phyloP scores from a whole-genome alignment of 225 moss, liverwort and hornwort species.

The Bryoerythrophyllum caledonicum region DNA sequence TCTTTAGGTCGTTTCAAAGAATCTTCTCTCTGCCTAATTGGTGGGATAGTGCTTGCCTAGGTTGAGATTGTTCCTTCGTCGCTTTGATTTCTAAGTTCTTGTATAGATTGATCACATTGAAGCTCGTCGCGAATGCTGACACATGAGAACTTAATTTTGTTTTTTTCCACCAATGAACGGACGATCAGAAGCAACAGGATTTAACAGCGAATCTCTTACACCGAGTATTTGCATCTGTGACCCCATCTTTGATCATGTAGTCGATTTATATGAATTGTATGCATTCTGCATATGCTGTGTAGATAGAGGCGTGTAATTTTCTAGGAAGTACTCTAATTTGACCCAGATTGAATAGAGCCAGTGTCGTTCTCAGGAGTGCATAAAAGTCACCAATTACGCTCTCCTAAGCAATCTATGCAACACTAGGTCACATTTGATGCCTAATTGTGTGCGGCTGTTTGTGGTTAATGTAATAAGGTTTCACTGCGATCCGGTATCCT shows the following conservation, averaged over 20 bases:
- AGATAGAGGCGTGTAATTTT: neutral
- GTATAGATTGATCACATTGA: neutral
- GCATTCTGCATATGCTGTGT: neutral
- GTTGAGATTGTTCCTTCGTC: neutral
- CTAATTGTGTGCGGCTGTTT: constrained; percentile 12
- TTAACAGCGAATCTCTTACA: neutral
- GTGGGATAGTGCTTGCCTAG: neutral
- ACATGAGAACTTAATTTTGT: neutral
- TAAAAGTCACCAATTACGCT: neutral
- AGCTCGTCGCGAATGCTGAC: constrained; percentile 2
- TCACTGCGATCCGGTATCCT: constrained; percentile 68
- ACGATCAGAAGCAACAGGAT: constrained; percentile 4
- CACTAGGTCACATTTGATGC: constrained; percentile 5
- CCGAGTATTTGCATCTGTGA: neutral
- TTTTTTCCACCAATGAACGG: neutral
- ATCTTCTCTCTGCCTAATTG: neutral
- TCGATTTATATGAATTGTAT: neutral
- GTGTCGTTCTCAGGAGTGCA: neutral
- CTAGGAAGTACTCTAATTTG: neutral
- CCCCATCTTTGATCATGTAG: neutral
- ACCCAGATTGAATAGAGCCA: neutral
- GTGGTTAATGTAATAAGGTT: constrained; percentile 35
- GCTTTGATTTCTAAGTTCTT: neutral
- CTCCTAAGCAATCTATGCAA: constrained; percentile 3
- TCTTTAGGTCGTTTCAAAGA: neutral